Conservation (phyloP, 805 yeast species). For the Vanderwaltozyma polyspora region DNA sequence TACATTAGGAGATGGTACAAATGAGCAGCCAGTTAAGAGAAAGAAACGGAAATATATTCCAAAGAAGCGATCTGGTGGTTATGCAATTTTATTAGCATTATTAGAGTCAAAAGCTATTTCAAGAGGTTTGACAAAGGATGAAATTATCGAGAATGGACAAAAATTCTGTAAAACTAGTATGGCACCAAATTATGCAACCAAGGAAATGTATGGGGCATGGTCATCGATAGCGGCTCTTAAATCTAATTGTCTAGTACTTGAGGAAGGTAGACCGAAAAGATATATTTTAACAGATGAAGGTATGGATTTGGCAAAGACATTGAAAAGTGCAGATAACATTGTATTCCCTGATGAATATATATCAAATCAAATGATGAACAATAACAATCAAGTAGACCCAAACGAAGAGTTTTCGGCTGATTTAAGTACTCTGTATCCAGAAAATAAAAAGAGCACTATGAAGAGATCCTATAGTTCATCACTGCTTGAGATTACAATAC, state of each 20-base stretch:
- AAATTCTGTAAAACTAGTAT: constrained; percentile 50
- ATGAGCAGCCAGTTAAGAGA: constrained; percentile 12
- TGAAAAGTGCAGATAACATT: constrained; percentile 37
- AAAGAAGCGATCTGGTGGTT: constrained; percentile 66
- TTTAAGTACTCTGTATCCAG: constrained; percentile 6
- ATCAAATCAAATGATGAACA: background rate
- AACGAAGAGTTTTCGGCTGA: constrained; percentile 14
- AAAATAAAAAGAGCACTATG: background rate
- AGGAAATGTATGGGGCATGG: constrained; percentile 70
- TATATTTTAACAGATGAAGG: constrained; percentile 68
- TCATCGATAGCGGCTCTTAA: constrained; percentile 42
- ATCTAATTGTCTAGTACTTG: constrained; percentile 41
- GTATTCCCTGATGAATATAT: constrained; percentile 15
- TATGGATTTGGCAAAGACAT: constrained; percentile 42
- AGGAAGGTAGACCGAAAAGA: constrained; percentile 45
- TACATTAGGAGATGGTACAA: background rate
- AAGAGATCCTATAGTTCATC: constrained; percentile 3
- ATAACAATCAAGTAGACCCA: background rate
- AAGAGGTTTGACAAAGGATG: constrained; percentile 54
- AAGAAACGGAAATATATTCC: constrained; percentile 49
- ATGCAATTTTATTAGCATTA: constrained; percentile 62
- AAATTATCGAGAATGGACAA: constrained; percentile 42
- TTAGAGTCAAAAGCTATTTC: constrained; percentile 35
- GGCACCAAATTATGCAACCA: constrained; percentile 45
- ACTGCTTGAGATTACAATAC: constrained; percentile 14